Conservation (phyloP, 1,284 basidiomycete genomes). For the Prillingera fragicola region DNA sequence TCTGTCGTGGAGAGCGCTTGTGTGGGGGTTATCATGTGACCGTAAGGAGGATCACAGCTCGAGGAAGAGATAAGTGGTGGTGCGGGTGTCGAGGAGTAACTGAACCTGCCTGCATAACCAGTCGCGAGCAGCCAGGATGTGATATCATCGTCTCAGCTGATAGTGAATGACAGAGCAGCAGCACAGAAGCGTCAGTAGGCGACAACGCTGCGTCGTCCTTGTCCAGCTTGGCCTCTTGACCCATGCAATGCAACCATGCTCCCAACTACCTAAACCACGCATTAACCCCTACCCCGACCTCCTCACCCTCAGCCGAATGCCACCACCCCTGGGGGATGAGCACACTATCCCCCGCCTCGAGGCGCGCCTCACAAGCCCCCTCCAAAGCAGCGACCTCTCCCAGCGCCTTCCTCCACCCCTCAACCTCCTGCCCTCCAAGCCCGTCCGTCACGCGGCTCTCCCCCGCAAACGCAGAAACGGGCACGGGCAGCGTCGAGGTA, state of each 20-base stretch:
- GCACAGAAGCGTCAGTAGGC: too few species aligned
- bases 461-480: constrained; percentile 21
- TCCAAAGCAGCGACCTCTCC: constrained; percentile 19
- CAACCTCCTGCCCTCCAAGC: too few species aligned
- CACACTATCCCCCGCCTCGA: constrained; percentile 34
- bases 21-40: too few species aligned
- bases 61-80: too few species aligned
- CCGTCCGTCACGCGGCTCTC: too few species aligned
- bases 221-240: neutral
- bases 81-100: too few species aligned
- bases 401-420: constrained; percentile 13
- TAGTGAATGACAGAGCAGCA: too few species aligned
- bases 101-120: too few species aligned
- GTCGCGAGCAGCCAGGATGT: too few species aligned
- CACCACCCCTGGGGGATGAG: constrained; percentile 44
- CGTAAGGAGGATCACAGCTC: too few species aligned
- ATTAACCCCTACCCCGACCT: constrained; percentile 32
- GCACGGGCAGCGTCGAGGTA: constrained; percentile 33
- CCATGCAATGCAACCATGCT: neutral
- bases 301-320: constrained; percentile 36
- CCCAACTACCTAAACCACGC: constrained; percentile 44
- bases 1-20: too few species aligned
- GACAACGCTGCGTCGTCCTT: neutral
- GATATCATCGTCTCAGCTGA: too few species aligned
- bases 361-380: constrained; percentile 28